phyloP scores from a whole-genome alignment of 208 protist genomes.

The Balamuthia mandrillaris region DNA sequence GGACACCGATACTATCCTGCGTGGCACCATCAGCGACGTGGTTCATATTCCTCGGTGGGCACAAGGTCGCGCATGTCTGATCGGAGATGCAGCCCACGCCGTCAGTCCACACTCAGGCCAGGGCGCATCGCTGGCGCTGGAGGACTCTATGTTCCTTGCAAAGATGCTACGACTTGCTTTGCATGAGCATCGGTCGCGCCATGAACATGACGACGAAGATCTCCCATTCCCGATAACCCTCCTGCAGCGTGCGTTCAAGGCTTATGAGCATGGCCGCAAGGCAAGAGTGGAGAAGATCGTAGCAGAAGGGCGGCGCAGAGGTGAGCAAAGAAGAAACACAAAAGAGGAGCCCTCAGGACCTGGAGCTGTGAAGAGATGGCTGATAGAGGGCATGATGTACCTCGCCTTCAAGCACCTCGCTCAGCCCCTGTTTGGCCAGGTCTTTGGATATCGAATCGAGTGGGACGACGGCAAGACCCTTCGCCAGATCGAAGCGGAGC shows the following conservation, averaged over 20 bases:
- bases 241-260: neutral
- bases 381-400: neutral
- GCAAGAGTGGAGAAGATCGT: neutral
- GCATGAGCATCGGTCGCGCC: neutral
- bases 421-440: neutral
- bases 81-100: neutral
- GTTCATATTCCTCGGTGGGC: neutral
- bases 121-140: neutral
- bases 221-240: neutral
- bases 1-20: neutral
- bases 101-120: neutral
- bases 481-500: too few species aligned
- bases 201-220: neutral
- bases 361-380: neutral
- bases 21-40: neutral
- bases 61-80: neutral
- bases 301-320: neutral
- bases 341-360: neutral
- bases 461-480: too few species aligned
- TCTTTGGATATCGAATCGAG: neutral
- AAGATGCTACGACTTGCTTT: neutral
- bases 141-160: conserved; percentile 9
- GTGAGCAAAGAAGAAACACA: neutral
- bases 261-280: neutral
- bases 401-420: neutral